A percentile compares a stretch with the other conserved stretches of the same genome.
These are phyloP conservation scores for Gymnopilus dilepis DNA, from an alignment of 768 basidiomycete genomes.

Conservation along the genomic window DNA sequence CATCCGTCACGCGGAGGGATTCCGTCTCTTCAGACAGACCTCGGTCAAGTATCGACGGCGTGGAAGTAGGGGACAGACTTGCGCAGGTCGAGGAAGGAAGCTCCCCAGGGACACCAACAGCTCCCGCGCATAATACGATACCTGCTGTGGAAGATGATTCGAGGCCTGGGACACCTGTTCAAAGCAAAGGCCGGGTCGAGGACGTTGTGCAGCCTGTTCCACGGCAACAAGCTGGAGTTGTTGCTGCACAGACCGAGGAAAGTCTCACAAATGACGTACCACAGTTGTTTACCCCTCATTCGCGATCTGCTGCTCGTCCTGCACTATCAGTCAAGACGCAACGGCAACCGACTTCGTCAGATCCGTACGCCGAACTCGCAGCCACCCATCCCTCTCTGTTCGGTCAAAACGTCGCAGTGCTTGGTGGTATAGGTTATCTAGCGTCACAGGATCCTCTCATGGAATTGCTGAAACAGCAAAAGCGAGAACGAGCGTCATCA, in stretches of 20 bases:
- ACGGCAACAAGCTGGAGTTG: background rate
- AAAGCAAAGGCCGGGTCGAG: background rate
- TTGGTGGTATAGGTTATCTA: constrained; percentile 27
- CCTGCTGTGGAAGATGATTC: constrained; percentile 1
- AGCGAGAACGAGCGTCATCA: constrained; percentile 12
- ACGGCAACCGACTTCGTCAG: background rate
- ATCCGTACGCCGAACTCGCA: background rate
- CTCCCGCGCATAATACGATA: background rate
- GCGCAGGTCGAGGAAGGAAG: constrained; percentile 2
- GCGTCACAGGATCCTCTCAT: constrained; percentile 22
- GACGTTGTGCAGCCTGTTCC: background rate
- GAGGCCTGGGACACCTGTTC: constrained; percentile 11
- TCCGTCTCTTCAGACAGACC: constrained; percentile 22
- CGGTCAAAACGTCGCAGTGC: constrained; percentile 29
- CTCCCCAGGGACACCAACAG: constrained; percentile 5
- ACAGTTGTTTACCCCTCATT: constrained; percentile 3
- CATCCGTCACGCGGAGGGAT: constrained; percentile 26
- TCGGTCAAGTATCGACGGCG: constrained; percentile 1
- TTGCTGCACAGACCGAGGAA: background rate
- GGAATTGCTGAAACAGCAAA: constrained; percentile 20
- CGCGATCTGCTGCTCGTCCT: constrained; percentile 15
- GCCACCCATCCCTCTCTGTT: constrained; percentile 1
- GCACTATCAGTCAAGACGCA: constrained; percentile 17
- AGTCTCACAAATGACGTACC: background rate
- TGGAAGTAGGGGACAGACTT: constrained; percentile 4